phyloP scores from a whole-genome alignment of 768 basidiomycete species.

The Suillus americanus region DNA sequence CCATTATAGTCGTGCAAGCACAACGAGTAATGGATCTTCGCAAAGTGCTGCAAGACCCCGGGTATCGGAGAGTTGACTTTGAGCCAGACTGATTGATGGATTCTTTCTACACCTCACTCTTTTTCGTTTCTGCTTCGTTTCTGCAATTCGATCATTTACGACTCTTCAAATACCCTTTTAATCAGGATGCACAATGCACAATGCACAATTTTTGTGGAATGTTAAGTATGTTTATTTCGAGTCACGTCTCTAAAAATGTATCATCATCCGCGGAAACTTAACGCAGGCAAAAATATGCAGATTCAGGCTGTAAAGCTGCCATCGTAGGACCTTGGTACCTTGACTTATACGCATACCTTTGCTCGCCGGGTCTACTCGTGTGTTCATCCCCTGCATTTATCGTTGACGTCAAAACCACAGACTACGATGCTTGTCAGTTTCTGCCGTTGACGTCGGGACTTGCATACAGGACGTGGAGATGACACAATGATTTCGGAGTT shows the following conservation, averaged over 20 bases:
- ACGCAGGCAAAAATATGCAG: neutral
- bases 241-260: neutral
- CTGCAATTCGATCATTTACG: conserved; percentile 9
- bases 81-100: conserved; percentile 23
- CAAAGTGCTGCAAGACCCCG: conserved; percentile 12
- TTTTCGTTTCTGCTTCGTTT: conserved; percentile 11
- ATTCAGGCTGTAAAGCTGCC: neutral
- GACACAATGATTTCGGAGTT: neutral
- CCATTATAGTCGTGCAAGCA: conserved; percentile 73
- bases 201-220: conserved; percentile 17
- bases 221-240: neutral
- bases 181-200: conserved; percentile 27
- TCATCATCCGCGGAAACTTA: neutral
- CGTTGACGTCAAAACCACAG: neutral
- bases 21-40: conserved; percentile 45
- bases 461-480: neutral
- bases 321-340: neutral
- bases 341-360: neutral
- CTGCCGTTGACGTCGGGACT: neutral
- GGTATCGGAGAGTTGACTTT: conserved; percentile 12
- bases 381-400: neutral
- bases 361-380: neutral
- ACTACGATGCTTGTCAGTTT: neutral
- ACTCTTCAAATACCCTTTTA: conserved; percentile 23
- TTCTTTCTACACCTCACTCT: conserved; percentile 19